phyloP scores from a whole-genome alignment of 495 filamentous ascomycete species.

The Podospora pseudocomata region DNA sequence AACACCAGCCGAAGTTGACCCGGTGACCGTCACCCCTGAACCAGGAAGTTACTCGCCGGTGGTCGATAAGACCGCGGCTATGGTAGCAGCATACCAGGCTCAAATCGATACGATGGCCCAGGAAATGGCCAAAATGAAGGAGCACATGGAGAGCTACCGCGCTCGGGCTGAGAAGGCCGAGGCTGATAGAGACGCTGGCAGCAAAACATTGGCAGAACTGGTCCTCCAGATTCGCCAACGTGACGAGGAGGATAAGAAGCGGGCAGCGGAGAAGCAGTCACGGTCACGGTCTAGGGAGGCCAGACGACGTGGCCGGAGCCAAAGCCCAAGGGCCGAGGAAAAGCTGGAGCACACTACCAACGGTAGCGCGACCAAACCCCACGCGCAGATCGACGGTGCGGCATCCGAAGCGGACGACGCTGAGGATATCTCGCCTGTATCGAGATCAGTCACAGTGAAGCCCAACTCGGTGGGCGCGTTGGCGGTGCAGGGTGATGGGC shows the following conservation, averaged over 20 bases:
- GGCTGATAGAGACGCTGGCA: constrained; percentile 60
- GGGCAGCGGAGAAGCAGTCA: constrained; percentile 28
- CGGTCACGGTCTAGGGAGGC: constrained; percentile 18
- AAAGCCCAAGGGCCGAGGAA: constrained; percentile 10
- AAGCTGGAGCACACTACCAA: constrained; percentile 12
- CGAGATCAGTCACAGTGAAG: constrained; percentile 29
- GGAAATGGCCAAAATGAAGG: constrained; percentile 79
- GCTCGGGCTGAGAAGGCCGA: constrained; percentile 76
- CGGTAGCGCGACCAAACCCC: constrained; percentile 16
- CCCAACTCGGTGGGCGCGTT: constrained; percentile 26
- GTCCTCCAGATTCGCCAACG: constrained; percentile 72
- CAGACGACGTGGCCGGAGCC: constrained; percentile 13
- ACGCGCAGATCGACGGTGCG: constrained; percentile 15
- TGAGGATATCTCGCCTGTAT: constrained; percentile 14
- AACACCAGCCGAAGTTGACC: constrained; percentile 19
- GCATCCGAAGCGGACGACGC: constrained; percentile 15
- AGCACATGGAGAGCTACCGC: constrained; percentile 73
- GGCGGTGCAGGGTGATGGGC: constrained; percentile 17
- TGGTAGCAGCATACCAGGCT: constrained; percentile 58
- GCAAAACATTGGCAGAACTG: constrained; percentile 81
- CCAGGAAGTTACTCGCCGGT: constrained; percentile 34
- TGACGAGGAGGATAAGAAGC: constrained; percentile 48
- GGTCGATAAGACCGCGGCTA: constrained; percentile 41
- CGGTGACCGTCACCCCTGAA: constrained; percentile 22
- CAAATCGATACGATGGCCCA: constrained; percentile 73